Conservation (phyloP, 176 grass and related monocot species). For the Typha latifolia region DNA sequence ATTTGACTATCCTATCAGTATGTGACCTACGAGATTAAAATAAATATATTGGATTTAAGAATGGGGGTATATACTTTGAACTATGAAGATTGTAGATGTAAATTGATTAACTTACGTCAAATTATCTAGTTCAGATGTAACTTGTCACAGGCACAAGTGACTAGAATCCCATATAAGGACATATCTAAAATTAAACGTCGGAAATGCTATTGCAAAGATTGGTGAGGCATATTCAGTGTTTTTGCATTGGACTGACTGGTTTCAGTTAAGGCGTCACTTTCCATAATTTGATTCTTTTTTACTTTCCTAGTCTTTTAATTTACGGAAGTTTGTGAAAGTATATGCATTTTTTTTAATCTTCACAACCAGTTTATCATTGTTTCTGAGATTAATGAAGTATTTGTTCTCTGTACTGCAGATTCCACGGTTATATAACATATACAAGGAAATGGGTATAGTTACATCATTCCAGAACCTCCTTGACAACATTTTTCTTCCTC, state of each 20-base stretch:
- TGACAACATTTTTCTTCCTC: conserved; percentile 93
- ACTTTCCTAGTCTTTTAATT: background rate
- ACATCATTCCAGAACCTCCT: conserved; percentile 92
- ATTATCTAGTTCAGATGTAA: too few species aligned
- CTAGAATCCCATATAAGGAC: too few species aligned
- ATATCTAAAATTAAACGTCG: too few species aligned
- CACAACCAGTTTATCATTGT: conserved; percentile 1
- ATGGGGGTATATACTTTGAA: too few species aligned
- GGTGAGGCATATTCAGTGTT: too few species aligned
- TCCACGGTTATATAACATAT: conserved; percentile 91
- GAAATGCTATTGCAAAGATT: too few species aligned
- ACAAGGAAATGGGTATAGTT: conserved; percentile 92
- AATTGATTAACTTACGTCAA: too few species aligned
- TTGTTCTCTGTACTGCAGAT: conserved; percentile 39
- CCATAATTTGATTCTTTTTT: background rate
- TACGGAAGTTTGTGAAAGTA: background rate
- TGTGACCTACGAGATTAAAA: background rate
- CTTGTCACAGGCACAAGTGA: too few species aligned
- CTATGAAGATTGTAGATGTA: too few species aligned
- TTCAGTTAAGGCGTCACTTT: background rate
- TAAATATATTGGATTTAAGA: too few species aligned
- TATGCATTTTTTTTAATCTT: background rate
- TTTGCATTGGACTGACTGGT: too few species aligned
- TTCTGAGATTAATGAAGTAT: background rate
- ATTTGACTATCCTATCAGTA: background rate